Base-by-base conservation (phyloP, 208 protist genomes). In the Vickermania ingenoplastis region DNA sequence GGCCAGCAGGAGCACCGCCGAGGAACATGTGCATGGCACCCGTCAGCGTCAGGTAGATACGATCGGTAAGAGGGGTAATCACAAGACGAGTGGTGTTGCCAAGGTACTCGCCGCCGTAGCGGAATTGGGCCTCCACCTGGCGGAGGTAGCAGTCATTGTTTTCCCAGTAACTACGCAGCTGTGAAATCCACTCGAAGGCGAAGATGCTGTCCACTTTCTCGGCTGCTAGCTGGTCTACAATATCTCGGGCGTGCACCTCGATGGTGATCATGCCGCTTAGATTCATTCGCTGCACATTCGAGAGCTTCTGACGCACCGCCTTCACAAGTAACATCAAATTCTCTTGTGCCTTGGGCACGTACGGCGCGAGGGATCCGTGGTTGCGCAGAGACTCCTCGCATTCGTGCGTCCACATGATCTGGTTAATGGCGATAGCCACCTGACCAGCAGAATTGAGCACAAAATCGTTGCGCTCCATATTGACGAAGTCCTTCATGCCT, bases 151-250 rank as follows among this genome's bases (percentile, higher is more conserved):
- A 94, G 62, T 98, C 91, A 57, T 92, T 86, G 67, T 88, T 85
- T 63, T 98, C 92, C 95, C 96, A 98, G 79, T 98, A 98, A 52
- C 92, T 97, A 27, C 96, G 88, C 59, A 98, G 79, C 63, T 99
- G 96, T 41, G 81, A 95, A 51, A 97, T 70, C 97, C 97, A 99
- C 67, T 98, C 95, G 70, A 98, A 98, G 52, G 95, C 84, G 55
- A 81, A 89, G 27, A 92, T 62, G 67, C 59, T 87, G 61, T 79
- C 73, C 31, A 98, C 77, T 24, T 86, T 81, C 25, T 81, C 81
- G 26, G 86, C 78, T 13, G 88, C 73, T n/a, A 99, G 73, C 56
- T 89, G 62, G 51, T 91, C 86, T 0, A 96, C 89, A 64, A 98
- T 96, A 77, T 99, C 97, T 22, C 92, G 72, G 0, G 94, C 89